Evolutionary conservation across 1,139 yeast species (phyloP).

Genomic region (Candida sp.): DNA sequence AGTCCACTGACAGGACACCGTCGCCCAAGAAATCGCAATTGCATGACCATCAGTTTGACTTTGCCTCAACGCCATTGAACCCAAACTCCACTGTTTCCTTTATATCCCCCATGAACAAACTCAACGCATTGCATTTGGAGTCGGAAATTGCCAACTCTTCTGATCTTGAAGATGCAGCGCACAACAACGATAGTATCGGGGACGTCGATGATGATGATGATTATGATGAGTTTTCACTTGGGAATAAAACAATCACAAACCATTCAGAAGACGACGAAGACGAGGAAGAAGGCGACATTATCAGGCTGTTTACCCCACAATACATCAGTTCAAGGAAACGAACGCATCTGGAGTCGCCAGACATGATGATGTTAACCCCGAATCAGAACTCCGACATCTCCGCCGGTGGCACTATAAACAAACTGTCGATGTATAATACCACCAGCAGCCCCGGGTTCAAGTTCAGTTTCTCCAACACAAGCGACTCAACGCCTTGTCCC

Average conservation of each 20-base stretch:
- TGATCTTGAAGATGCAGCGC: conserved; percentile 3
- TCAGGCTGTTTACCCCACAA: conserved; percentile 8
- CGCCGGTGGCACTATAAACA: not conserved
- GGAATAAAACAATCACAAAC: conserved; percentile 21
- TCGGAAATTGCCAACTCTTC: conserved; percentile 8
- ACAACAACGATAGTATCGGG: conserved; percentile 5
- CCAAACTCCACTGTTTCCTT: conserved; percentile 27
- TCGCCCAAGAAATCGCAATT: conserved; percentile 13
- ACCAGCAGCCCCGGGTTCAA: conserved; percentile 19
- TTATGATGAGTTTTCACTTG: conserved; percentile 17
- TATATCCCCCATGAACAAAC: conserved; percentile 40
- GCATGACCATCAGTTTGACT: conserved; percentile 9
- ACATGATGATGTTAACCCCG: conserved; percentile 9
- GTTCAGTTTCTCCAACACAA: conserved; percentile 26
- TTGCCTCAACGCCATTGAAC: conserved; percentile 41
- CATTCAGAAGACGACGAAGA: conserved; percentile 11
- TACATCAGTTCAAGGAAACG: conserved; percentile 13
- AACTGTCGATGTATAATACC: conserved; percentile 12
- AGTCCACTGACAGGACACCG: conserved; percentile 13
- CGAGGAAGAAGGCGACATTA: conserved; percentile 3
- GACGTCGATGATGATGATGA: conserved; percentile 16
- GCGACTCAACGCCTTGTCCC: conserved; percentile 42
- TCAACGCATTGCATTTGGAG: conserved; percentile 33
- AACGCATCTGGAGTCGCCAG: conserved; percentile 12
- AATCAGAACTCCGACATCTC: conserved; percentile 11